Evolutionary conservation across 352 stramenopile genomes (phyloP).

Genomic region (Pilasporangium apinafurcum): DNA sequence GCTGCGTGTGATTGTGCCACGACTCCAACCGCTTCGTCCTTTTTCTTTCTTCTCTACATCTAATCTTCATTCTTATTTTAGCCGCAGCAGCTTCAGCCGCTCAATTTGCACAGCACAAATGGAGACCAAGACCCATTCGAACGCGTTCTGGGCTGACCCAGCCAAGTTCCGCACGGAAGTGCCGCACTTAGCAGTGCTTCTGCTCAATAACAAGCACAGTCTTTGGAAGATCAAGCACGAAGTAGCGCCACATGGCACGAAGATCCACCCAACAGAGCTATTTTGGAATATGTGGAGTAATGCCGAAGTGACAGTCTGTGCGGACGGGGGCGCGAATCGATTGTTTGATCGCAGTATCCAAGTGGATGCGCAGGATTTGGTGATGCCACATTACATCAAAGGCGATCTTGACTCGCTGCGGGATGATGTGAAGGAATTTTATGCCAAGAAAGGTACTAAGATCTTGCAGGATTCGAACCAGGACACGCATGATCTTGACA

Average conservation of each 20-base stretch:
- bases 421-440: constrained; percentile 82
- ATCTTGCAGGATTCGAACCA: constrained; percentile 85
- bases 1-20: too few relatives aligned
- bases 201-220: constrained; percentile 43
- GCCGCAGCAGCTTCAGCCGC: too few relatives aligned
- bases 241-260: constrained; percentile 8
- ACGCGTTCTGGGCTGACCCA: constrained; percentile 46
- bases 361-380: constrained; percentile 25
- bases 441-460: constrained; percentile 44
- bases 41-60: too few relatives aligned
- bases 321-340: constrained; percentile 94
- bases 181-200: constrained; percentile 46
- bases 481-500: constrained; percentile 94
- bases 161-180: constrained; percentile 9
- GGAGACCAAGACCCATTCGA: constrained; percentile 33
- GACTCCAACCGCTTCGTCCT: too few relatives aligned
- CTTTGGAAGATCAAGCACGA: constrained; percentile 32
- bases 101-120: too few relatives aligned
- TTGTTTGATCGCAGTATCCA: constrained; percentile 74
- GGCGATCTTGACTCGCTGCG: constrained; percentile 94
- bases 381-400: constrained; percentile 89
- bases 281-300: constrained; percentile 71
- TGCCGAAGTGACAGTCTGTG: constrained; percentile 80
- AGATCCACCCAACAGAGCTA: constrained; percentile 25
- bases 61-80: too few relatives aligned